Base-by-base conservation (phyloP, 75 land plant species). In the Selaginella tamariscina region DNA sequence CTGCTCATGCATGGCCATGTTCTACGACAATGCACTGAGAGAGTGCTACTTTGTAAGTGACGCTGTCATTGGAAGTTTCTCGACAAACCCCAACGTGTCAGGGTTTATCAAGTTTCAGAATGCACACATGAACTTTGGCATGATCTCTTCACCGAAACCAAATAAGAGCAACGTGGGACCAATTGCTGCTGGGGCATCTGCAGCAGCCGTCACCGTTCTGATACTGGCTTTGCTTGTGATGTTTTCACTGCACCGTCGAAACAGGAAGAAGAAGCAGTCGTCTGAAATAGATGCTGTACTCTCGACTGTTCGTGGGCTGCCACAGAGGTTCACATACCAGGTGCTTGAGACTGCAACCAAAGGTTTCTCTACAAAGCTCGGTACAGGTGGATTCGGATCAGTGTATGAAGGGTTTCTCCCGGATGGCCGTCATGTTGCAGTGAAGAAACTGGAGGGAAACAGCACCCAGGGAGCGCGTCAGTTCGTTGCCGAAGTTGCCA, bases 401-500 rank as follows among this genome's bases (percentile, higher is more conserved):
- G n/a, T n/a, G n/a, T n/a, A n/a, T n/a, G n/a, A n/a, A n/a, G n/a
- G n/a, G n/a, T n/a, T n/a, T n/a, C 54, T 49, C 20, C 54, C 54
- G 11, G 20, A 49, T 49, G 54, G 54, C 11, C 11, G 20, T 11
- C 11, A 49, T 11, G 54, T 49, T 49, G 54, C 54, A 11, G 54
- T 49, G 54, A 49, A 49, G 20, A 49, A 49, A 49, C 20, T 49
- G 20, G 54, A 49, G 54, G 54, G 54, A n/a, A n/a, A n/a, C 20
- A 11, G 18, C 11, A 49, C 11, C 54, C 54, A 49, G 20, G 54
- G 54, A 49, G 54, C 54, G 18, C 11, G 20, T 11, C 54, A 49
- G 54, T 49, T 49, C 20, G 54, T 49, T 49, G 54, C 54, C 20
- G 54, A 49, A 49, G 54, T 49, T 11, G 54, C 54, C 54, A 49